Evolutionary conservation across 2,329 filamentous ascomycete genomes (phyloP).

Genomic region (Tolypocladium nubicola): DNA sequence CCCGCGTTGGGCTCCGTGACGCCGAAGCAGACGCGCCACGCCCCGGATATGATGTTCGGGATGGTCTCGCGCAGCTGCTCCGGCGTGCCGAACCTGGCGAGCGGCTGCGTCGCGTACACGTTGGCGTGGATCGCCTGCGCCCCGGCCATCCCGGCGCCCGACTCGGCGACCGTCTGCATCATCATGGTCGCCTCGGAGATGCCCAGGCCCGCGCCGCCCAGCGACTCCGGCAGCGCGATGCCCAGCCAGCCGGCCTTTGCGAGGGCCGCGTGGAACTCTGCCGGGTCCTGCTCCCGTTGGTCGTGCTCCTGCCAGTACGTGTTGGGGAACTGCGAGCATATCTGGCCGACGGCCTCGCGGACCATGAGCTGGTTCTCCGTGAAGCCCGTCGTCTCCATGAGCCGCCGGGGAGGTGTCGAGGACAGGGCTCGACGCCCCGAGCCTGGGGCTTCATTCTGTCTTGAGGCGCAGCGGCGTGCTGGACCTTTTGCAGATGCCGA

Average conservation of each 20-base stretch:
- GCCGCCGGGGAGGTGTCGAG: constrained; percentile 17
- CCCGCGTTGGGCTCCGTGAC: constrained; percentile 79
- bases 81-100: constrained; percentile 60
- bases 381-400: constrained; percentile 68
- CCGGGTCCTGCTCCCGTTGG: constrained; percentile 58
- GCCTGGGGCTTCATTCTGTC: neutral
- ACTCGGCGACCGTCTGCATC: constrained; percentile 73
- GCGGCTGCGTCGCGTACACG: constrained; percentile 65
- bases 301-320: constrained; percentile 71
- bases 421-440: constrained; percentile 16
- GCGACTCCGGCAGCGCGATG: constrained; percentile 63
- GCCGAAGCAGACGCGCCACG: constrained; percentile 67
- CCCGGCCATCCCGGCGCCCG: constrained; percentile 68
- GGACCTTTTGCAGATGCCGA: neutral
- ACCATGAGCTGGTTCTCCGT: constrained; percentile 63
- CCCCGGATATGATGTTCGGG: constrained; percentile 60
- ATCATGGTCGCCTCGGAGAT: constrained; percentile 81
- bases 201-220: constrained; percentile 65
- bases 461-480: neutral
- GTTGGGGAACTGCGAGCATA: constrained; percentile 62
- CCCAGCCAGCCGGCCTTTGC: constrained; percentile 72
- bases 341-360: constrained; percentile 55
- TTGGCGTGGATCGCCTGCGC: constrained; percentile 54
- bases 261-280: constrained; percentile 64
- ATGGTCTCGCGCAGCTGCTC: constrained; percentile 55